These are phyloP conservation scores for Gentiana straminea DNA, from an alignment of 257 asterid genomes.

Conservation along the genomic window DNA sequence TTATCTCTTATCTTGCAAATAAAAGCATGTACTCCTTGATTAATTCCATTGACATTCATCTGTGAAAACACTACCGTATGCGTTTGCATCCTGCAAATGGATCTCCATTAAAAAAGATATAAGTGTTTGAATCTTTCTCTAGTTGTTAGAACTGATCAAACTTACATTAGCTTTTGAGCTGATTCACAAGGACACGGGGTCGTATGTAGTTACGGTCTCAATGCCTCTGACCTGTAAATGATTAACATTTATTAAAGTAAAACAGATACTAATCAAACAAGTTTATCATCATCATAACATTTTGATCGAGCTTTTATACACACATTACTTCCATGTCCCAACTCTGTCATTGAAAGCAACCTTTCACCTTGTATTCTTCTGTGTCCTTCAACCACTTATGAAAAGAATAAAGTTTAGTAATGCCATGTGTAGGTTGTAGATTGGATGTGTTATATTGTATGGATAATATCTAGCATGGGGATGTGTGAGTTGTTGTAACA, in stretches of 20 bases:
- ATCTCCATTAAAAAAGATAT: background rate
- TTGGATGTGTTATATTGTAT: too few relatives aligned
- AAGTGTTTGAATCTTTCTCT: background rate
- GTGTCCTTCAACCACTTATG: constrained; percentile 60
- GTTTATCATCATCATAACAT: background rate
- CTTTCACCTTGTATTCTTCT: constrained; percentile 56
- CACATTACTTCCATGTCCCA: constrained; percentile 99
- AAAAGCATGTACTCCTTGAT: constrained; percentile 95
- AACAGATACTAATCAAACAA: constrained; percentile 5
- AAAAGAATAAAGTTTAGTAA: too few relatives aligned
- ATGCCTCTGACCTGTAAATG: constrained; percentile 81
- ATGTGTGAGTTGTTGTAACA: too few relatives aligned
- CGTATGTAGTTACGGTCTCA: constrained; percentile 83
- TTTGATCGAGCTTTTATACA: constrained; percentile 13
- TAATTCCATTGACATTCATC: constrained; percentile 61
- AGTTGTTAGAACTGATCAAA: too few relatives aligned
- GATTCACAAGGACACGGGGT: constrained; percentile 87
- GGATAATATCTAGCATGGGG: too few relatives aligned
- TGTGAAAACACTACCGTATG: constrained; percentile 93
- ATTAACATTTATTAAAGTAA: constrained; percentile 5
- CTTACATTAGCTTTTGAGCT: constrained; percentile 36
- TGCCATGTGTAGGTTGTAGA: too few relatives aligned
- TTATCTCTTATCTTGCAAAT: constrained; percentile 75
- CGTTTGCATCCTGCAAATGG: constrained; percentile 70
- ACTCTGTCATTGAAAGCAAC: constrained; percentile 98